Percentiles rank a stretch among this genome's conserved stretches.
Conservation (phyloP, 2,329 filamentous ascomycete genomes). For the Meredithiella fracta region DNA sequence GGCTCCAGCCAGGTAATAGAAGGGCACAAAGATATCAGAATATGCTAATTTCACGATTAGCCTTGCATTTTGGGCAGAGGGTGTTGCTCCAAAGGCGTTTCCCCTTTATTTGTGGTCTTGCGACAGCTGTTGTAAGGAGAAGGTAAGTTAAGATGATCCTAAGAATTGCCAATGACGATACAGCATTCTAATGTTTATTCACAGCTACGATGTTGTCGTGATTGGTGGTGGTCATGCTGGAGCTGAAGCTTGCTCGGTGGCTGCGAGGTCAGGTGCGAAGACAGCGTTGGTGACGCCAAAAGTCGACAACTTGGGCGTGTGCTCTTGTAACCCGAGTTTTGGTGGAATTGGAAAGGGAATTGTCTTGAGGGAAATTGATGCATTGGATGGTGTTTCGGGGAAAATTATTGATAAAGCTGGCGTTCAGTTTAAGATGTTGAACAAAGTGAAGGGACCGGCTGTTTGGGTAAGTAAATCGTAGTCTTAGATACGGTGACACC, state of each 20-base stretch:
- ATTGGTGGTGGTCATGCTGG: constrained; percentile 94
- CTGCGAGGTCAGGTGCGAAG: constrained; percentile 71
- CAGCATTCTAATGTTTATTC: background rate
- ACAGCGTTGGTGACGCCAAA: constrained; percentile 85
- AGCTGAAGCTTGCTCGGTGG: constrained; percentile 80
- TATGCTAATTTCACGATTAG: constrained; percentile 2
- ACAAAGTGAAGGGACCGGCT: constrained; percentile 77
- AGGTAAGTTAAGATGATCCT: background rate
- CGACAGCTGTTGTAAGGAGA: background rate
- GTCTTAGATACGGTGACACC: background rate
- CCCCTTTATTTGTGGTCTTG: constrained; percentile 3
- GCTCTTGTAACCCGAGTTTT: constrained; percentile 93
- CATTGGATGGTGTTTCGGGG: constrained; percentile 76
- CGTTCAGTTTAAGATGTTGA: constrained; percentile 83
- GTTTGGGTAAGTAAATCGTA: constrained; percentile 66
- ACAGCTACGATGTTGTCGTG: constrained; percentile 72
- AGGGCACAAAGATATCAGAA: background rate
- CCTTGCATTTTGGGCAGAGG: background rate
- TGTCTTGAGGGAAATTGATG: constrained; percentile 88
- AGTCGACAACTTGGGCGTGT: constrained; percentile 76
- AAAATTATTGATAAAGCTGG: constrained; percentile 85
- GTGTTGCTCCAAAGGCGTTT: background rate
- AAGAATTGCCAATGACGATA: background rate
- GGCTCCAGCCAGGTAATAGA: background rate
- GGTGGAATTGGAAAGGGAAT: constrained; percentile 98